Conservation (phyloP, 768 basidiomycete genomes). For the Auricularia sp. region DNA sequence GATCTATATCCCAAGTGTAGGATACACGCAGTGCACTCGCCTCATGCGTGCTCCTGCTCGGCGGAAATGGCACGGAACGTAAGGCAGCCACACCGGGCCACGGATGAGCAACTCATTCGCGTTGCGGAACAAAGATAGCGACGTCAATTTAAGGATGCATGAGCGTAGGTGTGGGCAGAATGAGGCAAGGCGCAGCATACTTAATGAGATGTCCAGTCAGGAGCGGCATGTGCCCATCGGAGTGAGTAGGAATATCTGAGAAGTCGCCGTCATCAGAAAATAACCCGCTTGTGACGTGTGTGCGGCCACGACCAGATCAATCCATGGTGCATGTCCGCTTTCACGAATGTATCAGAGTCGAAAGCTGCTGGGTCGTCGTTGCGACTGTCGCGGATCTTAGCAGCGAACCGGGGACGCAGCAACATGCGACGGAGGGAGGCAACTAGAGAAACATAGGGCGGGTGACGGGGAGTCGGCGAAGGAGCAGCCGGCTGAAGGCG, state of each 20-base stretch:
- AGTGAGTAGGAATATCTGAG: not conserved
- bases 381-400: not conserved
- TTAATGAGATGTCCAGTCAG: conserved; percentile 1
- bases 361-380: not conserved
- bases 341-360: not conserved
- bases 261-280: not conserved
- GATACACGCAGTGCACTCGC: no score
- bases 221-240: not conserved
- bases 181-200: no score
- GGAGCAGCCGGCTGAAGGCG: no score
- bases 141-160: no score
- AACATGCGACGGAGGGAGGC: not conserved
- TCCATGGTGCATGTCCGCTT: not conserved
- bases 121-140: no score
- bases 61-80: no score
- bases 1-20: no score
- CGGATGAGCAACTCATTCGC: no score
- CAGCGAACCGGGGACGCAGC: not conserved
- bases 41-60: no score
- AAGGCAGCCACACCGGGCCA: no score
- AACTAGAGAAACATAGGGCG: not conserved
- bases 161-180: no score
- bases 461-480: no score
- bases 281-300: not conserved
- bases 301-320: not conserved